Percentiles rank a stretch among this genome's conserved stretches.
Conservation (phyloP, 805 yeast genomes). For the Danielia oregonensis region DNA sequence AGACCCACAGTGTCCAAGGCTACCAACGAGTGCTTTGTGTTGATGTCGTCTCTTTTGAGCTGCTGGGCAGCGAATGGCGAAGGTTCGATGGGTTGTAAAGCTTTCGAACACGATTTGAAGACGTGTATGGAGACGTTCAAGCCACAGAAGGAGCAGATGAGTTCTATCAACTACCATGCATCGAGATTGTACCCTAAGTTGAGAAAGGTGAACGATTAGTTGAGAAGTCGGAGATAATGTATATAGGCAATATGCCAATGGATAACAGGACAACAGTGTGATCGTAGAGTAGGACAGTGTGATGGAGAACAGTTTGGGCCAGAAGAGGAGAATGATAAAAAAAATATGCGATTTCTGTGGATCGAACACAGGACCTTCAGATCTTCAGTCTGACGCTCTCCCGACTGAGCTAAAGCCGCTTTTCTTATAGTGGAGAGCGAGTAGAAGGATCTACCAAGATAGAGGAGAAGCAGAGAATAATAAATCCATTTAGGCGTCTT, state of each 20-base stretch:
- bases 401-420: conserved; percentile 38
- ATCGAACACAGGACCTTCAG: conserved; percentile 26
- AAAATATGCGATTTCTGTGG: conserved; percentile 26
- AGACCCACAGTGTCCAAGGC: conserved; percentile 55
- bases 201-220: conserved; percentile 39
- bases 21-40: conserved; percentile 70
- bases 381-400: conserved; percentile 23
- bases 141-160: conserved; percentile 37
- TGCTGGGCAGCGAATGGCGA: conserved; percentile 98
- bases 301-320: no score
- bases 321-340: conserved; percentile 3
- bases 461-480: no score
- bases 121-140: conserved; percentile 59
- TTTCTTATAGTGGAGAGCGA: no score
- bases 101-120: conserved; percentile 66
- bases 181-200: conserved; percentile 53
- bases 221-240: conserved; percentile 8
- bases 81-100: conserved; percentile 63
- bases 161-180: conserved; percentile 55
- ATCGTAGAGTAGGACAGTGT: no score
- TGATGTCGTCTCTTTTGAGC: conserved; percentile 80
- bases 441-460: no score
- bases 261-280: no score
- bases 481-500: no score
- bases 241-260: background rate